Evolutionary conservation across 1,284 basidiomycete species (phyloP).

Genomic region (Termitomyces sp.): DNA sequence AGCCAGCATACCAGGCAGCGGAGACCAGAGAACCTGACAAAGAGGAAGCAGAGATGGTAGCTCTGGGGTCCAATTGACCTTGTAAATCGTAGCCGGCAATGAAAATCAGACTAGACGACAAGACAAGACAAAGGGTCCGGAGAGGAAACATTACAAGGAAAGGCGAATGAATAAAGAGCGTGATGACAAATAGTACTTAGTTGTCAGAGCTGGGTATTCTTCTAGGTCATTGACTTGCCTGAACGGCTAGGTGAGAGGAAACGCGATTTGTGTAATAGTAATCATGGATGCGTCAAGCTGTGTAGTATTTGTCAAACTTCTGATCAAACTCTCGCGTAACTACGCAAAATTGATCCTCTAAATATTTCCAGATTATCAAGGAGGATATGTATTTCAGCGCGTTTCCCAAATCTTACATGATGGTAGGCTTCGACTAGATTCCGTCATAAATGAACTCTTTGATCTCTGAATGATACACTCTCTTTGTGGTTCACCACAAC

Average conservation of each 20-base stretch:
- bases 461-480: neutral
- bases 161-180: constrained; percentile 6
- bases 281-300: neutral
- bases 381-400: too few species aligned
- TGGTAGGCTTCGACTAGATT: neutral
- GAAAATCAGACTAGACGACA: neutral
- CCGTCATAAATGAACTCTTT: neutral
- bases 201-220: neutral
- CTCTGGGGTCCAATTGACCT: constrained; percentile 5
- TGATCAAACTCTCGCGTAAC: neutral
- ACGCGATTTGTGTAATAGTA: too few species aligned
- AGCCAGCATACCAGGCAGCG: constrained; percentile 62
- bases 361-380: too few species aligned
- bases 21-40: constrained; percentile 18
- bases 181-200: neutral
- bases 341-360: neutral
- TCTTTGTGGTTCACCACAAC: neutral
- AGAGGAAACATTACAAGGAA: constrained; percentile 2
- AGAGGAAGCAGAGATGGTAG: constrained; percentile 4
- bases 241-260: neutral
- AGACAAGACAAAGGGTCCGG: neutral
- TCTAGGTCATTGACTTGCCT: constrained; percentile 6
- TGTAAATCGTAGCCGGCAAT: constrained; percentile 2
- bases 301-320: neutral
- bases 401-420: neutral